Conservation (phyloP, 306 rosid species). For the Sicyos baderoa region DNA sequence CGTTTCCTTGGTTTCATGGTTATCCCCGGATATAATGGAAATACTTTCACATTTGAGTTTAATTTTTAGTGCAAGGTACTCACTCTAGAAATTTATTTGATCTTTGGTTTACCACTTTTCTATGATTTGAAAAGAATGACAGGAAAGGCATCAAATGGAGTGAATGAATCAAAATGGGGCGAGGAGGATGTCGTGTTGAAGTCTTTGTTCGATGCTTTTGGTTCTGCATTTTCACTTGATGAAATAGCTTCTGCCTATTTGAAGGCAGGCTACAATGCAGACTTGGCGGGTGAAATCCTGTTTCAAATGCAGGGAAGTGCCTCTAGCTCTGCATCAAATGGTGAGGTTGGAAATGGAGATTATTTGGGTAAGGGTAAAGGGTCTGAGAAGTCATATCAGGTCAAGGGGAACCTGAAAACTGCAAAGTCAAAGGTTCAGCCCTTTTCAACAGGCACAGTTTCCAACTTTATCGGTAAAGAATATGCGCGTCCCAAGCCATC, state of each 20-base stretch:
- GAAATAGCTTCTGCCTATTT: slow-evolving; percentile 74
- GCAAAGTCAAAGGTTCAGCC: slow-evolving; percentile 38
- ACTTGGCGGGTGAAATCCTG: slow-evolving; percentile 53
- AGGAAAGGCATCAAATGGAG: slow-evolving; percentile 46
- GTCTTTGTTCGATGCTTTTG: slow-evolving; percentile 62
- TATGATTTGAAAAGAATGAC: slow-evolving; percentile 14
- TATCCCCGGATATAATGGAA: too few relatives aligned
- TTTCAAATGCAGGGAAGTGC: slow-evolving; percentile 36
- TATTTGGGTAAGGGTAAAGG: slow-evolving; percentile 19
- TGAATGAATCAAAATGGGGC: slow-evolving; percentile 18
- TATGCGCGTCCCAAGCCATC: slow-evolving; percentile 34
- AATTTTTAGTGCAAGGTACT: too few relatives aligned
- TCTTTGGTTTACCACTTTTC: slow-evolving; percentile 21
- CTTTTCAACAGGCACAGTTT: slow-evolving; percentile 56
- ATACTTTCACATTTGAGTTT: too few relatives aligned
- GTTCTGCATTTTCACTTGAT: slow-evolving; percentile 44
- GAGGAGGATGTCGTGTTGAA: slow-evolving; percentile 50
- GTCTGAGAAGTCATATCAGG: slow-evolving; percentile 27
- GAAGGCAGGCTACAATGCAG: slow-evolving; percentile 51
- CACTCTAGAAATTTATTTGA: too few relatives aligned
- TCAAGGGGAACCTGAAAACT: slow-evolving; percentile 22
- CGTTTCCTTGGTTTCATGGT: too few relatives aligned
- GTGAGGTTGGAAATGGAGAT: slow-evolving; percentile 28
- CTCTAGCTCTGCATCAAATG: slow-evolving; percentile 26
- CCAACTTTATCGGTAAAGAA: slow-evolving; percentile 47